Evolutionary conservation across 352 stramenopile genomes (phyloP).

Genomic region (Porosira glacialis): DNA sequence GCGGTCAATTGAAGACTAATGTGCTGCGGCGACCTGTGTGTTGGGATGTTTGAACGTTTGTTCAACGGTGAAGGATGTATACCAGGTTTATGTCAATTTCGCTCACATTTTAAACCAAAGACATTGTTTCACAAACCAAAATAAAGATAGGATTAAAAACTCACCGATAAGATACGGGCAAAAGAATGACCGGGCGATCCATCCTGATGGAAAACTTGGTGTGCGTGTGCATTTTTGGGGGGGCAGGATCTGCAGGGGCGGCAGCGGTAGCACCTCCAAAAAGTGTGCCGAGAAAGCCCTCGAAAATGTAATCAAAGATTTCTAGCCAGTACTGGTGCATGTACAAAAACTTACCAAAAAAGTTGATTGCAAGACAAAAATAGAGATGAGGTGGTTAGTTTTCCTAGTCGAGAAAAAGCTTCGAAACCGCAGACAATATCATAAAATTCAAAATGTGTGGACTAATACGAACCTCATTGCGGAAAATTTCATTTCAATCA

Average conservation of each 20-base stretch:
- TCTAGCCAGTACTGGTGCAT: constrained; percentile 39
- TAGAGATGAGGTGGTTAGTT: too few species aligned
- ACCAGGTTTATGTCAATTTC: neutral
- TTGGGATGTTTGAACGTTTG: neutral
- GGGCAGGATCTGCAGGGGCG: constrained; percentile 12
- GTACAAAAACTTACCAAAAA: neutral
- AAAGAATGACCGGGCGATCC: constrained; percentile 61
- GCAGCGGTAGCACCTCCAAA: constrained; percentile 62
- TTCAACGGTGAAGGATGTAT: neutral
- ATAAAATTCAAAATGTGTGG: too few species aligned
- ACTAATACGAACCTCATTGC: too few species aligned
- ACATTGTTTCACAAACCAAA: neutral
- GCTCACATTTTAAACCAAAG: neutral
- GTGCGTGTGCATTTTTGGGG: constrained; percentile 16
- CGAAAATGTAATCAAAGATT: constrained; percentile 81
- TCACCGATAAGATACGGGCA: constrained; percentile 65
- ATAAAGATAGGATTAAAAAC: neutral
- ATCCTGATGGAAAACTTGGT: constrained; percentile 56
- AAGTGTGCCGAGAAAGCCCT: constrained; percentile 70
- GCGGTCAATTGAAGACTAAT: constrained; percentile 56
- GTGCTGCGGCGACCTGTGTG: constrained; percentile 53
- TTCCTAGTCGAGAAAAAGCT: too few species aligned
- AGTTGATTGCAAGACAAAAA: neutral
- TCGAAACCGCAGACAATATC: too few species aligned
- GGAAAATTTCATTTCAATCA: constrained; percentile 3